A percentile compares a stretch with the other conserved stretches of the same genome.
Evolutionary conservation across 2,329 filamentous ascomycete species (phyloP).

Genomic region (Pseudogymnoascus sp.): DNA sequence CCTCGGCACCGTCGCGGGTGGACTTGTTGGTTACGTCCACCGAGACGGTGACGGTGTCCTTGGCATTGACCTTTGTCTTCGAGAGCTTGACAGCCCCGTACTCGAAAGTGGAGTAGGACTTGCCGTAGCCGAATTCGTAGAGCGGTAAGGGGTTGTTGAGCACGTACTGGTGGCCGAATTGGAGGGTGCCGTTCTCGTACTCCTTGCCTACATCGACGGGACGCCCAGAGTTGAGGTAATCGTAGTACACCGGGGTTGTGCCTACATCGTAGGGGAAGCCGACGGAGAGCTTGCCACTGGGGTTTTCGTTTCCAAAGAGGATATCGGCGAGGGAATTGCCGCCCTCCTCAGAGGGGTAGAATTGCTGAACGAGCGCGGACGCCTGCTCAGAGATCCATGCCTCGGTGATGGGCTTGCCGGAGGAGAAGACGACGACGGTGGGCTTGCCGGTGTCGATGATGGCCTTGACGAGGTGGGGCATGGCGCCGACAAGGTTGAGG

Average conservation of each 20-base stretch:
- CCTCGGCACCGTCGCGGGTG: conserved; percentile 39
- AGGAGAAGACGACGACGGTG: conserved; percentile 76
- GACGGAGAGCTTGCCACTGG: conserved; percentile 62
- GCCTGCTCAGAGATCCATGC: conserved; percentile 62
- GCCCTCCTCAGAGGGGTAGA: conserved; percentile 73
- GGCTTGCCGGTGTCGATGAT: conserved; percentile 63
- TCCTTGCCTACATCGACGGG: conserved; percentile 65
- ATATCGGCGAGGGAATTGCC: conserved; percentile 75
- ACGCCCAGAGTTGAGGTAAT: conserved; percentile 68
- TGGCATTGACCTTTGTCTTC: conserved; percentile 27
- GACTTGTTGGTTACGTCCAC: conserved; percentile 56
- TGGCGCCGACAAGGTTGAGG: conserved; percentile 63
- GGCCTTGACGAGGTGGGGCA: conserved; percentile 58
- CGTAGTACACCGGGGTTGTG: conserved; percentile 62
- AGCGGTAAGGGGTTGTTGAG: conserved; percentile 70
- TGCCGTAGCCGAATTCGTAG: conserved; percentile 80
- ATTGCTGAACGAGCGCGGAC: conserved; percentile 63
- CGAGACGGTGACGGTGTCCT: conserved; percentile 45
- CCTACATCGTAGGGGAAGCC: conserved; percentile 62
- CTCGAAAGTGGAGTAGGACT: conserved; percentile 59
- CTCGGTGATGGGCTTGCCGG: conserved; percentile 70
- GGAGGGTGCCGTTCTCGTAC: conserved; percentile 66
- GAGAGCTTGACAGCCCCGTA: conserved; percentile 44
- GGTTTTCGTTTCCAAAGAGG: conserved; percentile 70
- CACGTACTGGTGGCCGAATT: conserved; percentile 83